phyloP scores from a whole-genome alignment of 2,329 filamentous ascomycete genomes.

The Herpomyces periplanetae region DNA sequence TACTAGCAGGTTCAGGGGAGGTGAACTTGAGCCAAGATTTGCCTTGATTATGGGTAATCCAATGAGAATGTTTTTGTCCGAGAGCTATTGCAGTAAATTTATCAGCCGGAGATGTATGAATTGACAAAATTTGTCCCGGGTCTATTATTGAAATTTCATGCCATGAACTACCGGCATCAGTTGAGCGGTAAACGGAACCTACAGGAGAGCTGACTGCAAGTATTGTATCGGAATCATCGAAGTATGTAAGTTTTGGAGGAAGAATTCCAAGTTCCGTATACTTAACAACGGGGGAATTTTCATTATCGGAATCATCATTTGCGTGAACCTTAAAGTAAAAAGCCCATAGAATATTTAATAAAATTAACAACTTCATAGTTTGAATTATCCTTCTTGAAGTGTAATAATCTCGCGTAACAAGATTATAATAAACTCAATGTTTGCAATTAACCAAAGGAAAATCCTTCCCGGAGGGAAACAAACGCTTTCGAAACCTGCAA shows the following conservation, averaged over 20 bases:
- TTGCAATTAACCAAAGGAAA: no score
- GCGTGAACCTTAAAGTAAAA: no score
- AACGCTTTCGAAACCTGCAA: no score
- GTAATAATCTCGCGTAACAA: no score
- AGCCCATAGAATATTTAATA: no score
- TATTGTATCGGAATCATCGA: constrained; percentile 49
- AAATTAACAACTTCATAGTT: no score
- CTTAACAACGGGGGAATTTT: no score
- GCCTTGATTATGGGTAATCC: constrained; percentile 43
- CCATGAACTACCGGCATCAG: constrained; percentile 46
- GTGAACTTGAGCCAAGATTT: constrained; percentile 39
- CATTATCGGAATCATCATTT: no score
- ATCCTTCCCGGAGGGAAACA: no score
- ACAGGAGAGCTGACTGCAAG: constrained; percentile 26
- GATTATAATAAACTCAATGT: no score
- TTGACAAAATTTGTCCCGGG: constrained; percentile 18
- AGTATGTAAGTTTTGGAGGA: constrained; percentile 44
- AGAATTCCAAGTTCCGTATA: no score
- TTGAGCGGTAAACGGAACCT: constrained; percentile 30
- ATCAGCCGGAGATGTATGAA: constrained; percentile 43
- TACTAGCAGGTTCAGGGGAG: constrained; percentile 16
- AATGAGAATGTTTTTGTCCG: constrained; percentile 27
- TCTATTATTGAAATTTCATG: constrained; percentile 17
- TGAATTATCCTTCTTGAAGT: no score
- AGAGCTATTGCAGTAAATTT: constrained; percentile 39